A percentile compares a stretch with the other conserved stretches of the same genome.
phyloP scores from a whole-genome alignment of 331 rosid species.

The Spiraea crenata region DNA sequence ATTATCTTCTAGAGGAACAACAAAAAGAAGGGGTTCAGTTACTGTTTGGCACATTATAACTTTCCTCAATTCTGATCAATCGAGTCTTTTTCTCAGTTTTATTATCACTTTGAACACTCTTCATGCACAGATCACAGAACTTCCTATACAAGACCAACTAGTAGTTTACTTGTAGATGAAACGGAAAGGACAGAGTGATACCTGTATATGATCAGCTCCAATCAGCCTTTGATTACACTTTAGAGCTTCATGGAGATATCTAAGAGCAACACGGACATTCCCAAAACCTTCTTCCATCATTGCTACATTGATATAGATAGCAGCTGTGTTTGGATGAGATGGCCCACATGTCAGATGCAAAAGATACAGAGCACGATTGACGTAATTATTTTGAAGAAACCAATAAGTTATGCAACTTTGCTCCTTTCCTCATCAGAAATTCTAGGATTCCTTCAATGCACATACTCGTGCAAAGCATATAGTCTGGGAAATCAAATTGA shows the following conservation, averaged over 20 bases:
- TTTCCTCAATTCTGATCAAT: not conserved
- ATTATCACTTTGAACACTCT: not conserved
- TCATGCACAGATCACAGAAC: slow-evolving; percentile 15
- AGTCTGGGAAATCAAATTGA: not conserved
- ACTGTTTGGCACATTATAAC: not conserved
- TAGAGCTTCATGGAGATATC: slow-evolving; percentile 96
- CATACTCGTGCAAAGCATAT: not conserved
- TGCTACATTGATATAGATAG: slow-evolving; percentile 95
- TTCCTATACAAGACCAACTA: slow-evolving; percentile 1
- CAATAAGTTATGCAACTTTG: slow-evolving; percentile 4
- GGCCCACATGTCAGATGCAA: slow-evolving; percentile 97
- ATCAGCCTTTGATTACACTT: slow-evolving; percentile 95
- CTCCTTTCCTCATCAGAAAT: not conserved
- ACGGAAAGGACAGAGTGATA: slow-evolving; percentile 22
- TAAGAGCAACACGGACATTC: slow-evolving; percentile 91
- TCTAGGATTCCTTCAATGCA: not conserved
- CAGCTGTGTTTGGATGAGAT: slow-evolving; percentile 99
- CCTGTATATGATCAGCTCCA: slow-evolving; percentile 99
- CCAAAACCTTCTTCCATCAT: slow-evolving; percentile 99
- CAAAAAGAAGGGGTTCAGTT: not conserved
- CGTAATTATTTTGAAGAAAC: slow-evolving; percentile 31
- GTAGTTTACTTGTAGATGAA: not conserved
- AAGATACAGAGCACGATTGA: slow-evolving; percentile 92
- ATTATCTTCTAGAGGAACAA: too few relatives aligned
- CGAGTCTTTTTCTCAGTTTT: not conserved